Conservation (phyloP, 768 basidiomycete species). For the Russula sp. region DNA sequence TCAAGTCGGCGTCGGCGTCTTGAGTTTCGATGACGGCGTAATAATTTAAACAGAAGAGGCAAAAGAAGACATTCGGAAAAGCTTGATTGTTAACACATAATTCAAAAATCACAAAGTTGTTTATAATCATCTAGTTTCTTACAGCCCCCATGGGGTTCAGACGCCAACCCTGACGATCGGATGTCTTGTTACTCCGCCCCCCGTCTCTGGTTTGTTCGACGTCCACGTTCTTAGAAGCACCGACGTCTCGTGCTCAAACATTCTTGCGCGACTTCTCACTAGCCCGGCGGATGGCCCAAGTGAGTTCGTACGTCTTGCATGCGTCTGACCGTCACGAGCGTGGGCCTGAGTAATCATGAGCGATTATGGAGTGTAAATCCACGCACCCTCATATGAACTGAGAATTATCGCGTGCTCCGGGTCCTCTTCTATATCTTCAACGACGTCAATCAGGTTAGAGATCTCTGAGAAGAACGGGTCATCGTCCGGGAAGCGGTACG, state of each 20-base stretch:
- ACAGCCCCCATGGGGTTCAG: background rate
- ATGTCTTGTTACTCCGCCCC: background rate
- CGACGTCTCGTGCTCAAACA: constrained; percentile 3
- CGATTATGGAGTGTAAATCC: background rate
- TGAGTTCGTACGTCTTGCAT: constrained; percentile 83
- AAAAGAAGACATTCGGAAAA: background rate
- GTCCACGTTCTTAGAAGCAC: background rate
- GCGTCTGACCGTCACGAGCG: constrained; percentile 53
- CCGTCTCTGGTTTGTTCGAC: background rate
- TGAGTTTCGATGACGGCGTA: background rate
- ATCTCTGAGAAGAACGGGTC: constrained; percentile 95
- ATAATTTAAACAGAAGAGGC: background rate
- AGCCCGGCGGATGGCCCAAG: constrained; percentile 88
- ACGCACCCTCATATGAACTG: constrained; percentile 76
- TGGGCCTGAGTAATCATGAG: background rate
- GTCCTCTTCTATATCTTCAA: constrained; percentile 88
- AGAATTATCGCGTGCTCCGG: constrained; percentile 78
- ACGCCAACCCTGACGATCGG: constrained; percentile 1
- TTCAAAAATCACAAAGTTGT: constrained; percentile 1
- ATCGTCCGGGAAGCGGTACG: constrained; percentile 69
- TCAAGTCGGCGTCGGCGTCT: background rate
- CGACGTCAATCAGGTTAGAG: constrained; percentile 83
- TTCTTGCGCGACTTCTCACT: constrained; percentile 59
- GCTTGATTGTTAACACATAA: constrained; percentile 10
- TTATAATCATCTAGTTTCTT: constrained; percentile 8